Evolutionary conservation across 176 grass and related monocot genomes (phyloP).

Genomic region (Saccharum spontaneum): DNA sequence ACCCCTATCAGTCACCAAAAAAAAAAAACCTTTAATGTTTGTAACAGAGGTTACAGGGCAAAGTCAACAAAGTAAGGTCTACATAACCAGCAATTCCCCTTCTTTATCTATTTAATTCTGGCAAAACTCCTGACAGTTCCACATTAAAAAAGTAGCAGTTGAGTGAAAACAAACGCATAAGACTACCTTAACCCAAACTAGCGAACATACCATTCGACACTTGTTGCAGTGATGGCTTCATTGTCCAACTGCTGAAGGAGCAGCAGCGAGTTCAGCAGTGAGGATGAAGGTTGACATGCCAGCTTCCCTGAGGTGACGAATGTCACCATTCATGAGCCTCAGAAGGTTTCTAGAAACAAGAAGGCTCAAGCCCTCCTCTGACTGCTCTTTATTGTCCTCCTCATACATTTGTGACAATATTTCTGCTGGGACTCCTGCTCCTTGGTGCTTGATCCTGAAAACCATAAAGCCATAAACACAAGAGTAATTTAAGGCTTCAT

Average conservation of each 20-base stretch:
- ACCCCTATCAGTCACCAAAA: too few species aligned
- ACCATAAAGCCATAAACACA: background rate
- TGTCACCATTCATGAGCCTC: slow-evolving; percentile 87
- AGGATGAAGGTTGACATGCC: slow-evolving; percentile 78
- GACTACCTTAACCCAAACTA: background rate
- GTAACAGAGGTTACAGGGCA: background rate
- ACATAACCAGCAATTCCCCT: background rate
- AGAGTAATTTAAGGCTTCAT: background rate
- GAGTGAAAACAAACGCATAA: background rate
- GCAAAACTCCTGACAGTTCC: too few species aligned
- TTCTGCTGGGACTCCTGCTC: slow-evolving; percentile 57
- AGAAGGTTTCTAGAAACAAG: slow-evolving; percentile 80
- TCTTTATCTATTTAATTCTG: too few species aligned
- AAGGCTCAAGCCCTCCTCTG: slow-evolving; percentile 72
- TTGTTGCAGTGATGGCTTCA: slow-evolving; percentile 7
- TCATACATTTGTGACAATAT: slow-evolving; percentile 80
- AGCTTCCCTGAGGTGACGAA: slow-evolving; percentile 70
- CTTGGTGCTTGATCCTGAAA: slow-evolving; percentile 75
- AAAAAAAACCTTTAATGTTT: background rate
- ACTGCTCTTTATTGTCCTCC: slow-evolving; percentile 48
- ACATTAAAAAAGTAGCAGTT: background rate
- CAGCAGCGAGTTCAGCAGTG: slow-evolving; percentile 65
- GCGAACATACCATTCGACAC: slow-evolving; percentile 18
- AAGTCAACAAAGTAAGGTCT: background rate
- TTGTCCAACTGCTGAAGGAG: slow-evolving; percentile 15